Evolutionary conservation across 192 early-diverging fungal species (phyloP).

Genomic region (Coemansia sp.): DNA sequence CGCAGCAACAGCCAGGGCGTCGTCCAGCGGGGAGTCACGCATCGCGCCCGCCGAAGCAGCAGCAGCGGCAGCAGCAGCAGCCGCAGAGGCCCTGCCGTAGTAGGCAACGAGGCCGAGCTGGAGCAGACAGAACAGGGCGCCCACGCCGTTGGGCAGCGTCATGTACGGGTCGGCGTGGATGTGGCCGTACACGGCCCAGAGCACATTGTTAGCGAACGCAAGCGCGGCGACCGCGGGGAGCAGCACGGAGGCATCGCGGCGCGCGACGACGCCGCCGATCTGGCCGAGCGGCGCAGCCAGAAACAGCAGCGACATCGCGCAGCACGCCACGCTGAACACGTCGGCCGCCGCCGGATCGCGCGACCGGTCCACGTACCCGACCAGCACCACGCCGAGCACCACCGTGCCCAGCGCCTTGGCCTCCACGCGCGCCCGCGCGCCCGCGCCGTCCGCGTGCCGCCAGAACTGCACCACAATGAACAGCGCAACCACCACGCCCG

Average conservation of each 20-base stretch:
- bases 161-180: constrained; percentile 36
- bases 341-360: constrained; percentile 6
- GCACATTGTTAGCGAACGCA: constrained; percentile 39
- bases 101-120: constrained; percentile 41
- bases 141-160: constrained; percentile 40
- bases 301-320: constrained; percentile 35
- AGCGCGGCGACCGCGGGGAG: constrained; percentile 33
- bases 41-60: not conserved
- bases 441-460: constrained; percentile 1
- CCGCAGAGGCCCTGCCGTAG: constrained; percentile 23
- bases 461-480: constrained; percentile 42
- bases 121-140: constrained; percentile 28
- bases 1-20: not conserved
- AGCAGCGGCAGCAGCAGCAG: constrained; percentile 6
- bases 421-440: constrained; percentile 17
- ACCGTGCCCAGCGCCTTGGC: constrained; percentile 8
- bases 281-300: constrained; percentile 42
- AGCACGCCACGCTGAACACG: constrained; percentile 30
- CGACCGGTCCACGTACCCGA: constrained; percentile 29
- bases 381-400: not conserved
- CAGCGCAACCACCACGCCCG: constrained; percentile 22
- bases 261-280: constrained; percentile 24
- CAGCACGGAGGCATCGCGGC: constrained; percentile 39
- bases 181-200: constrained; percentile 38
- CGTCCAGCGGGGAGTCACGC: not conserved